Evolutionary conservation across 2,329 filamentous ascomycete genomes (phyloP), one percentile per base, ranked within the genome.

Genomic region (Penicillium concentricum): DNA sequence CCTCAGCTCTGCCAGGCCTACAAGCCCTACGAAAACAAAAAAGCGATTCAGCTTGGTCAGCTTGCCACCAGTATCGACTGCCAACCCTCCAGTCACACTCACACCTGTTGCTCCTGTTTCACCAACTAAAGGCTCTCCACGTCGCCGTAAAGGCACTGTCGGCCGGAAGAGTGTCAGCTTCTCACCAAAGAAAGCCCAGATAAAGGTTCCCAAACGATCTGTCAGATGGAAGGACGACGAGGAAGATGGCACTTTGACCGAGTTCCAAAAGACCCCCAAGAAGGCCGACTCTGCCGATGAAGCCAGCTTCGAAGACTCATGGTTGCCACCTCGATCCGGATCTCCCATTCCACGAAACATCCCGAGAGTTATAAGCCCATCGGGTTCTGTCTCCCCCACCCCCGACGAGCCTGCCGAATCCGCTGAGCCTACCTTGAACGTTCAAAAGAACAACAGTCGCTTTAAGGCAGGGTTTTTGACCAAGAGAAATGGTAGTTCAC

Each of bases 141-240:
- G 89, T 61, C 85, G 92, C 66, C 87, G 90, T 62, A 94, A 90
- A 78, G 68, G 74, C 53, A 78, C 76, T 46, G 72, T 74, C 9
- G 85, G 74, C 67, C 87, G 81, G 73, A 96, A 95, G 75, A 85
- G 86, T 13, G 81, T 96, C 47, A 84, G 85, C 30, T 95, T 95
- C 69, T 92, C 91, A 1, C 91, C 92, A 0, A 87, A 87, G 60
- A 96, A 90, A 75, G 26, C 63, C 5, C 67, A 69, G 26, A 47
- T 61, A 12, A 87, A 90, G 76, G 88, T 87, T 73, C 82, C 84
- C 10, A 91, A 91, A 74, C 85, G 92, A 58, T 87, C 83, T 44
- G 93, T 99, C 6, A 85, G 93, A 62, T 99, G 94, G 94, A 87
- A 91, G 57, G 92, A 96, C 67, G 94, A 97, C 67, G 91, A 88